phyloP scores from a whole-genome alignment of 345 rosid species.

The Balakata baccata region DNA sequence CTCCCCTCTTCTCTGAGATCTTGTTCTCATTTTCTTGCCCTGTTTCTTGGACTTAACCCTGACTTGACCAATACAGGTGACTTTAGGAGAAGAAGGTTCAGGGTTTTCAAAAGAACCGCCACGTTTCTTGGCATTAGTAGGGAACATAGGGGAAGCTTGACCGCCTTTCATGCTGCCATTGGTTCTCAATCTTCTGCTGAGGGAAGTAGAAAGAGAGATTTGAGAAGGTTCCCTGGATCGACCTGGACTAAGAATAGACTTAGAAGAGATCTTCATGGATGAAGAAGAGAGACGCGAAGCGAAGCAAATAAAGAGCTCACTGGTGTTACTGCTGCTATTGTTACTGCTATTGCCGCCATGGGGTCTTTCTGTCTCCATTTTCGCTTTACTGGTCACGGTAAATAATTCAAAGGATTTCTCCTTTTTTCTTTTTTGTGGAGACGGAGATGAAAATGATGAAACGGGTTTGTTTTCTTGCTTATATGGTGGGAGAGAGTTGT shows the following conservation, averaged over 20 bases:
- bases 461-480: slow-evolving; percentile 7
- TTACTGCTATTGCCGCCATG: slow-evolving; percentile 47
- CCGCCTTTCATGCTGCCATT: slow-evolving; percentile 78
- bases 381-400: neutral
- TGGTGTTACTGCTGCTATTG: slow-evolving; percentile 14
- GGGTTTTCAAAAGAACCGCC: slow-evolving; percentile 68
- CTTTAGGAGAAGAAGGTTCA: slow-evolving; percentile 93
- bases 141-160: slow-evolving; percentile 84
- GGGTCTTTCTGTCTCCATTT: slow-evolving; percentile 70
- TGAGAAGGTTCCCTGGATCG: slow-evolving; percentile 53
- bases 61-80: slow-evolving; percentile 98
- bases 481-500: neutral
- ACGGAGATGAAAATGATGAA: neutral
- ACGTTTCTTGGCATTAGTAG: slow-evolving; percentile 52
- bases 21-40: slow-evolving; percentile 62
- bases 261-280: slow-evolving; percentile 72
- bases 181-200: slow-evolving; percentile 65
- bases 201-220: slow-evolving; percentile 76
- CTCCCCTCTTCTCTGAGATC: slow-evolving; percentile 67
- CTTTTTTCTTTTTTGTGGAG: neutral
- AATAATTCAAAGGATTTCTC: slow-evolving; percentile 3
- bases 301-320: slow-evolving; percentile 83
- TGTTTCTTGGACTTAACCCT: slow-evolving; percentile 94
- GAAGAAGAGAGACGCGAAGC: slow-evolving; percentile 79
- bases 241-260: slow-evolving; percentile 74